phyloP scores from a whole-genome alignment of 495 filamentous ascomycete genomes.

The Hypoxylon crocopeplum region DNA sequence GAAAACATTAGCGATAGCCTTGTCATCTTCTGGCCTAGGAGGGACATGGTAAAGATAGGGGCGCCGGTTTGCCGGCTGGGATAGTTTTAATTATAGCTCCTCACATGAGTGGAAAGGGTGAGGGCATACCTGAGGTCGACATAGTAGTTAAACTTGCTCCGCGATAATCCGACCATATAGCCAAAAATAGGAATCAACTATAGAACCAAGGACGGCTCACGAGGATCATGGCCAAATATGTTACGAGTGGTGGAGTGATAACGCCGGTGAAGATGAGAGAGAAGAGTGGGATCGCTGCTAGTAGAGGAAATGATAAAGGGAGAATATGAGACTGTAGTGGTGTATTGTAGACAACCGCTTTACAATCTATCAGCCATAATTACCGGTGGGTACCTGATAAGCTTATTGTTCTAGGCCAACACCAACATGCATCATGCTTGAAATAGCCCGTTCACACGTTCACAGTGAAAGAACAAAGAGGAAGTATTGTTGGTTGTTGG shows the following conservation, averaged over 20 bases:
- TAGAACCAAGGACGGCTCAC: conserved; percentile 40
- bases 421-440: no score
- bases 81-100: neutral
- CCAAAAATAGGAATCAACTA: conserved; percentile 38
- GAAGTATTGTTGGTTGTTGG: no score
- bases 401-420: no score
- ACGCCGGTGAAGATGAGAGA: conserved; percentile 8
- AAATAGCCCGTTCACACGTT: no score
- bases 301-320: no score
- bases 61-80: conserved; percentile 15
- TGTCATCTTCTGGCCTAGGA: conserved; percentile 45
- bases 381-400: no score
- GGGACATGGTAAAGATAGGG: conserved; percentile 46
- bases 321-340: no score
- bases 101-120: neutral
- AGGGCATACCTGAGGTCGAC: conserved; percentile 20
- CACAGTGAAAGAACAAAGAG: no score
- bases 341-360: no score
- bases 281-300: no score
- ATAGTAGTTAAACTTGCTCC: conserved; percentile 33
- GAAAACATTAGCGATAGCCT: conserved; percentile 48
- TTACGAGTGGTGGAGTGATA: conserved; percentile 21
- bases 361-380: no score
- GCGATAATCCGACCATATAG: conserved; percentile 41
- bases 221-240: conserved; percentile 33